Evolutionary conservation across 1,284 basidiomycete genomes (phyloP), one percentile per base, ranked within the genome.

Genomic region (Coniferiporia weirii): DNA sequence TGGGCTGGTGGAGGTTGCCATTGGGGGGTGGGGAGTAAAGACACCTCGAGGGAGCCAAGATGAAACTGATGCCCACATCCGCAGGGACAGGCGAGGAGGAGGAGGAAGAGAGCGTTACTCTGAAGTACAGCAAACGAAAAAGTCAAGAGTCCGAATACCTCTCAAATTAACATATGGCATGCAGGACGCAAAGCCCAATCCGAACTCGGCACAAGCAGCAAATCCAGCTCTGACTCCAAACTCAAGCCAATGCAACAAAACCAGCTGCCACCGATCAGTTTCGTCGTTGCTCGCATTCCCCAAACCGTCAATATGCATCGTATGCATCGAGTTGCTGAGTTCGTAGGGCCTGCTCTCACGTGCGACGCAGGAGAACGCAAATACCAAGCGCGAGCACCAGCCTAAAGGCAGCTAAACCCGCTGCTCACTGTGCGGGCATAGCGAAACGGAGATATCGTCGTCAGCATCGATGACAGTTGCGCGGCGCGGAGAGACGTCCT

Each of bases 281-380:
- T n/a, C 4, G 9, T 15, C 54, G 9, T 4, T n/a, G 3, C 43
- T n/a, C 3, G 10, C 15, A 13, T 13, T 40, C 38, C 4, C 36
- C 35, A 43, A 36, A 46, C 22, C 45, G 12, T 17, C 32, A 17
- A 56, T 20, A 27, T 17, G 45, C 27, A 48, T 22, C 12, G 34
- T 44, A 6, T 13, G 47, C n/a, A 15, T 56, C 38, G 54, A 56
- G n/a, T 1, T 56, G 54, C 54, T 56, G 19, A 46, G 48, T 17
- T 43, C 46, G 19, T 34, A 20, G 46, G 27, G 27, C 5, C 27
- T 32, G 12, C 17, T 38, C 27, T 40, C n/a, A 27, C n/a, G 17
- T 36, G 45, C 7, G 35, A 34, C 32, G 19, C 46, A 15, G 12
- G 15, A 22, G 45, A n/a, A n/a, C 45, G 8, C 32, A 34, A 35